Evolutionary conservation across 306 rosid genomes (phyloP), one percentile per base, ranked within the genome.

Genomic region (Clitoria ternatea): DNA sequence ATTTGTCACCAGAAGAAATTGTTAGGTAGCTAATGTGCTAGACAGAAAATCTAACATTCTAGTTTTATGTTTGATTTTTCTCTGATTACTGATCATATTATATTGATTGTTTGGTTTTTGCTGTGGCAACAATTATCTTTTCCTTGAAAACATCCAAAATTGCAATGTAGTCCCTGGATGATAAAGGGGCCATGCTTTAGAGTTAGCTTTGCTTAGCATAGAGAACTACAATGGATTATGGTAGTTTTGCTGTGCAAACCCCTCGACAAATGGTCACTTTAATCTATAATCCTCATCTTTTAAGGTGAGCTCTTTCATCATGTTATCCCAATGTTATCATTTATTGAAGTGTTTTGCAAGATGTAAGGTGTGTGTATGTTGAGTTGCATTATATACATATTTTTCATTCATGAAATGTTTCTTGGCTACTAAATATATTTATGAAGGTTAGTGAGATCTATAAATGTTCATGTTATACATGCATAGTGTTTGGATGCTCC

Each of bases 401-500:
- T 20, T 12, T 35, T 20, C 15, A 27, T 30, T 55, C 42, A 20
- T 42, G 59, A 22, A 40, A 30, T 37, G 29, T 27, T 59, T 52
- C 56, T 45, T 67, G 24, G 57, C 37, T 55, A 44, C 69, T 44
- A 55, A 42, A 29, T 56, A 44, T n/a, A 64, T 19, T 50, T 24
- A 33, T 37, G 19, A 24, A 36, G 72, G 27, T 53, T 20, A 14
- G 45, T 55, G 40, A 43, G 20, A 2, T 56, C 22, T 42, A 33
- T 47, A 33, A 17, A 13, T 32, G 5, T 62, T 62, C 15, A 17
- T 26, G 35, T 24, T 54, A 62, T 7, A 8, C 52, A 35, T 57
- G 33, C 11, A 29, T 42, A 53, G 37, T 32, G 49, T 26, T 55
- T 75, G 72, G 73, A 14, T 44, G 27, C 47, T 67, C 63, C 50